A percentile compares a stretch with the other conserved stretches of the same genome.
Conservation (phyloP, 2,329 filamentous ascomycete species). For the Cordyceps farinosa region DNA sequence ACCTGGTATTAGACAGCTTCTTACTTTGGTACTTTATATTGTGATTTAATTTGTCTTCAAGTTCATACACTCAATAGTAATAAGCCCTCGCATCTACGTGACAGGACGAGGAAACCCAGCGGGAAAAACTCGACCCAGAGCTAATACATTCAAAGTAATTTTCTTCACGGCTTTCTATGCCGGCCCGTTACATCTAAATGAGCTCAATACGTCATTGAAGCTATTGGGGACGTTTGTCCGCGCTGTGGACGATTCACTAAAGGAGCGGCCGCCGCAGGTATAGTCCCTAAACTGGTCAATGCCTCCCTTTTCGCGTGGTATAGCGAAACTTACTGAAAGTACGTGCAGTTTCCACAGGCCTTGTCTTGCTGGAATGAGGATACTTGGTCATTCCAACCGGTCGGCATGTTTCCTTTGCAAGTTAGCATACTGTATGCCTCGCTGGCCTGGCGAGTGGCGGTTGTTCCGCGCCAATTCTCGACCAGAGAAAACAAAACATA, state of each 20-base stretch:
- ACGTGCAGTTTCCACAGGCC: background rate
- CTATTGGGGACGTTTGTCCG: background rate
- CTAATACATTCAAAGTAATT: background rate
- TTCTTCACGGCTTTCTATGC: too few species aligned
- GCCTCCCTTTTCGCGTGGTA: background rate
- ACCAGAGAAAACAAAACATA: background rate
- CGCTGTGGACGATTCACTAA: background rate
- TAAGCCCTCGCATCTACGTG: background rate
- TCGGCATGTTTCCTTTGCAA: background rate
- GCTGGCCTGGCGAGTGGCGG: background rate
- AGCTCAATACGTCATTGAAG: background rate
- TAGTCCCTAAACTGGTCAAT: background rate
- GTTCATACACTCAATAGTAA: too few species aligned
- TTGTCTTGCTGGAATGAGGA: background rate
- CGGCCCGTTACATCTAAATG: background rate
- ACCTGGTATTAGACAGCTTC: too few species aligned
- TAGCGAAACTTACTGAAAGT: background rate
- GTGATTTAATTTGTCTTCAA: too few species aligned
- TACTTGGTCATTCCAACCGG: background rate
- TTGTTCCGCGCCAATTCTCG: background rate
- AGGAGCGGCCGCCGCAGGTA: background rate
- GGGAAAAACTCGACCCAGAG: background rate
- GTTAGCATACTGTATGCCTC: background rate
- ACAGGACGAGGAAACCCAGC: background rate
- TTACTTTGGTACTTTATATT: too few species aligned